These are phyloP conservation scores for Magnaporthiopsis incrustans DNA, from an alignment of 2,329 filamentous ascomycete species.

Conservation along the genomic window DNA sequence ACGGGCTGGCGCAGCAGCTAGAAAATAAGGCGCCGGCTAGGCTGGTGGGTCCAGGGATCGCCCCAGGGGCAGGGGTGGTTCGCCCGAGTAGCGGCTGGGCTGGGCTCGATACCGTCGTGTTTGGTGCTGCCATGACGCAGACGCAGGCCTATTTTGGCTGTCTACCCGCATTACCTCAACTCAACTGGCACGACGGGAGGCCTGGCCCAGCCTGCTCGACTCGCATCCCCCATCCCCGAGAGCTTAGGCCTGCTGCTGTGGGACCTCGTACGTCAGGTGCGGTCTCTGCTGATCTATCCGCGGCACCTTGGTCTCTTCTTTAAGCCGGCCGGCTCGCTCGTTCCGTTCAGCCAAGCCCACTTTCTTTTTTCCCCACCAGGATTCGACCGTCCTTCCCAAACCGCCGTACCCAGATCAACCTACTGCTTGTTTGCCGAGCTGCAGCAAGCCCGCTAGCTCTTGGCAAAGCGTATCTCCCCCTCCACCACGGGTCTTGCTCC, in stretches of 20 bases:
- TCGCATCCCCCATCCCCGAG: not conserved
- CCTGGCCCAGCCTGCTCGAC: not conserved
- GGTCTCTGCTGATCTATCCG: not conserved
- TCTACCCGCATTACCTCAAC: no score
- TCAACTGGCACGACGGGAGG: not conserved
- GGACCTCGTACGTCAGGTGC: not conserved
- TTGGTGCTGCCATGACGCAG: not conserved
- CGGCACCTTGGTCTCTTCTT: not conserved
- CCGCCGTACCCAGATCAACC: not conserved
- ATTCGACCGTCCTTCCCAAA: not conserved
- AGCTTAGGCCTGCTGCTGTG: no score
- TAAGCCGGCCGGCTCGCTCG: not conserved
- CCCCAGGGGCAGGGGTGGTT: not conserved
- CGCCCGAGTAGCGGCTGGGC: not conserved
- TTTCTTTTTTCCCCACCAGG: no score
- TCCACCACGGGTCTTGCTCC: not conserved
- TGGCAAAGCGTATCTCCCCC: no score
- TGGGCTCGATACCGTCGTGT: no score
- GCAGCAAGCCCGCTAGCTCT: not conserved
- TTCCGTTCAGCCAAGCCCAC: not conserved
- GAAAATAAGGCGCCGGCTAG: not conserved
- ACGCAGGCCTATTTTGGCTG: not conserved
- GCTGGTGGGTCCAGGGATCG: not conserved
- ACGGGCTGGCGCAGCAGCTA: no score
- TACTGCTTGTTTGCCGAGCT: not conserved